Evolutionary conservation across 1,284 basidiomycete species (phyloP), one percentile per base, ranked within the genome.

Genomic region (Ceratobasidium sp.): DNA sequence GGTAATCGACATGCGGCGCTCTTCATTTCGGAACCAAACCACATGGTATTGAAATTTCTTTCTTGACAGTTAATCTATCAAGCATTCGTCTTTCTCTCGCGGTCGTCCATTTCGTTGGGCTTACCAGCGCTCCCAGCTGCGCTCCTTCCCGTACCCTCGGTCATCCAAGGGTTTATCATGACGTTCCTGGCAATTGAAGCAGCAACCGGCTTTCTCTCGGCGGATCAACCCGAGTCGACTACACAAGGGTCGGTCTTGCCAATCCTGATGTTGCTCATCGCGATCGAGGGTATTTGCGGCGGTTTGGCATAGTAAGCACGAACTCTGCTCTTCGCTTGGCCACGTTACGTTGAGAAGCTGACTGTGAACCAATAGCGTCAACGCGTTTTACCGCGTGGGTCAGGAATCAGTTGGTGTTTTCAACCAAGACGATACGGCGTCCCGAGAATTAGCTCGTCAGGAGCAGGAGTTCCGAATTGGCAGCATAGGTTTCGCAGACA

Each of bases 61-160:
- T 43, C 48, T 76, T n/a, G 53, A 56, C 77, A 93, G 89, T 86
- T 93, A 56, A 88, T 92, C 37, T 94, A 95, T 81, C 94, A 99
- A 85, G 89, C 92, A 16, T 95, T 96, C 59, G 97, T 99, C 61
- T 99, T 99, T 84, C 81, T 98, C 76, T 98, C 96, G 0, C 92
- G 98, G 2, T 98, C 96, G 0, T 93, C 95, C 3, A 92, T 98
- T 65, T 94, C 95, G 0, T 82, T 98, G 58, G 93, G 93, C 11
- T 79, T 98, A 1, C 95, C 95, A 0, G 89, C 97, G 0, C 85
- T 98, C 6, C 95, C 96, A 0, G 80, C 84, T 3, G 83, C 82
- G 0, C 83, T 94, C 16, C 88, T 99, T 0, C 85, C 92, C 14
- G 79, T 92, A 0, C 95, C 95, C 0, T 90, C 93, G 0, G 81